Percentiles rank a stretch among this genome's conserved stretches.
These are phyloP conservation scores for Candida sakaeoensis DNA, from an alignment of 805 yeast species.

Conservation along the genomic window DNA sequence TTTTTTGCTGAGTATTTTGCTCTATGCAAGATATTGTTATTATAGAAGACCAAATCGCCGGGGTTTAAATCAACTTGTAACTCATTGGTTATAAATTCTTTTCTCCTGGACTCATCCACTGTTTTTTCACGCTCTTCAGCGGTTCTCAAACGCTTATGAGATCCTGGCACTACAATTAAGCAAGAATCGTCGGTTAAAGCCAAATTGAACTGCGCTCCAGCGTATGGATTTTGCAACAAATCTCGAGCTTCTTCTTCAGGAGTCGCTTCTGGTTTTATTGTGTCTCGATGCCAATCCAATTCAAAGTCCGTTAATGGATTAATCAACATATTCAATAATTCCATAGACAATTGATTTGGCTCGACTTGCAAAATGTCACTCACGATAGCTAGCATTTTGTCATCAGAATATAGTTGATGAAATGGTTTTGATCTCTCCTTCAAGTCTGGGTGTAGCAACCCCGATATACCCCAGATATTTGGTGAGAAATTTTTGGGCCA, in stretches of 20 bases:
- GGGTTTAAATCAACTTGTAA: conserved; percentile 40
- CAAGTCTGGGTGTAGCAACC: conserved; percentile 45
- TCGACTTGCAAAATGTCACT: conserved; percentile 42
- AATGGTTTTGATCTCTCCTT: conserved; percentile 32
- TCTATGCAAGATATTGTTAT: conserved; percentile 48
- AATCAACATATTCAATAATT: conserved; percentile 49
- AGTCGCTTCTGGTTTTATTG: conserved; percentile 44
- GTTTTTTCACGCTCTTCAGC: conserved; percentile 41
- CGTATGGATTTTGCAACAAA: conserved; percentile 35
- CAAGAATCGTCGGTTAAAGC: conserved; percentile 46
- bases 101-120: conserved; percentile 24
- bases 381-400: conserved; percentile 36
- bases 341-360: conserved; percentile 38
- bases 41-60: conserved; percentile 50
- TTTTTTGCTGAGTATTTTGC: conserved; percentile 38
- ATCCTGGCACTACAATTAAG: conserved; percentile 46
- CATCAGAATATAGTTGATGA: conserved; percentile 39
- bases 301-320: conserved; percentile 51
- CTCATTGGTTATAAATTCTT: conserved; percentile 37
- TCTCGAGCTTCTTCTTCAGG: conserved; percentile 42
- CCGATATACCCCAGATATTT: conserved; percentile 52
- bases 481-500: conserved; percentile 50
- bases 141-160: conserved; percentile 45
- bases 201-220: conserved; percentile 50
- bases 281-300: conserved; percentile 53